Base-by-base conservation (phyloP, 2,329 filamentous ascomycete genomes). In the Dichotomopilus funicola region DNA sequence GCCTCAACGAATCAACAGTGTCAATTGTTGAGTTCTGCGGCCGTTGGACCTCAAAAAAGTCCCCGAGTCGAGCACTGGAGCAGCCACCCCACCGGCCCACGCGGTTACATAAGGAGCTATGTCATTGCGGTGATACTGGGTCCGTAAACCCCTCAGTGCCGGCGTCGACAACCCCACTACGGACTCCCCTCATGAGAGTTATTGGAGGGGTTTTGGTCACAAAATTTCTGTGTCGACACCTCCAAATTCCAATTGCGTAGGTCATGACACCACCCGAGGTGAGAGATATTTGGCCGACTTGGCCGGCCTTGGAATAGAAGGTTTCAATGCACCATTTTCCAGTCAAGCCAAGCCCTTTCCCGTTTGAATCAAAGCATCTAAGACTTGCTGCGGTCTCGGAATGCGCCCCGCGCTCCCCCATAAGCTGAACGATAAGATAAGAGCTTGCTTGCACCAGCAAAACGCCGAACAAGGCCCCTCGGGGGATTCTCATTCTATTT, bases 381-480 rank as follows among this genome's bases (percentile, higher is more conserved):
- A 27, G 19, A 27, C 27, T 27, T 27, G 19, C 44, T 52, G 54
- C 54, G 54, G 49, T 53, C 19, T 52, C 54, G 49, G 49, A 49
- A 53, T 49, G 54, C 61, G 60, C 61, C 57, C 61, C 54, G 43
- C 53, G 48, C 31, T 45, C 19, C 19, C 19, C 19, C 19, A 27
- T 27, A 4, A 38, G 8, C 9, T 13, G 11, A 6, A 35, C 57
- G 65, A 68, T 67, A 67, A 67, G 66, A 68, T 68, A 67, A 68
- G 64, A 64, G 62, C 61, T 63, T 48, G 19, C 19, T 27, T 27
- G 19, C 19, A 27, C 53, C 56, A 37, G 49, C 40, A 46, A 40
- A 31, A 27, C 35, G 8, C 34, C 40, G 31, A 43, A 7, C 27
- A 48, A 35, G 40, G 43, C 34, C 33, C 49, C 35, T 13, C 19